Evolutionary conservation across 179 eudicot species (phyloP), one percentile per base, ranked within the genome.

Genomic region (Dionaea muscipula): DNA sequence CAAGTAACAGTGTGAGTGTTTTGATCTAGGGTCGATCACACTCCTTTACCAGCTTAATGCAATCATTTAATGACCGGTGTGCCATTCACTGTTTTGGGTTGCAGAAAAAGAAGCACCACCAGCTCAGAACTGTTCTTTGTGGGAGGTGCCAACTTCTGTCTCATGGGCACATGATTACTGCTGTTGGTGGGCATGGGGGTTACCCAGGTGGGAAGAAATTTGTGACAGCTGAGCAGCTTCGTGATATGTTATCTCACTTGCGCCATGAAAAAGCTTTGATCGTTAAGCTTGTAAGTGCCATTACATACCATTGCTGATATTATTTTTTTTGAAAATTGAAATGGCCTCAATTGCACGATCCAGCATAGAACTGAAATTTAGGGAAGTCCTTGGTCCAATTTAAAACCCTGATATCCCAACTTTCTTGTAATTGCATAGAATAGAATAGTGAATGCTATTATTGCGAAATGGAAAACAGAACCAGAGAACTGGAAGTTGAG

Each of bases 181-280:
- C 97, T 36, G 97, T 90, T 28, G 97, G 97, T 54, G 97, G 97
- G 21, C 75, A 90, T 75, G 97, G 97, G 62, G 97, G 97, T 27
- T 90, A 90, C 75, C 47, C 94, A 41, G 95, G 97, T 55, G 97
- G 95, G 31, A 84, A 86, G 65, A 94, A 86, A 59, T 90, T 90
- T 71, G 80, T 90, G 65, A 74, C 95, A 12, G 95, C 97, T n/a
- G 97, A 90, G 67, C 84, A 86, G 72, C 81, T 90, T 36, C 82
- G 97, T 0, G 84, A 86, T 53, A 86, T 81, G 78, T 69, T 90
- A 36, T 82, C 91, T 40, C 95, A 90, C 78, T 73, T 90, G 78
- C 84, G 97, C 58, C 69, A 80, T 59, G 94, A 84, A 75, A 90
- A 84, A 61, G 91, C 94, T 31, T 76, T 90, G 66, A 77, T 90